These are phyloP conservation scores for Erigeron philadelphicus DNA, from an alignment of 140 eudicot genomes.

Conservation along the genomic window DNA sequence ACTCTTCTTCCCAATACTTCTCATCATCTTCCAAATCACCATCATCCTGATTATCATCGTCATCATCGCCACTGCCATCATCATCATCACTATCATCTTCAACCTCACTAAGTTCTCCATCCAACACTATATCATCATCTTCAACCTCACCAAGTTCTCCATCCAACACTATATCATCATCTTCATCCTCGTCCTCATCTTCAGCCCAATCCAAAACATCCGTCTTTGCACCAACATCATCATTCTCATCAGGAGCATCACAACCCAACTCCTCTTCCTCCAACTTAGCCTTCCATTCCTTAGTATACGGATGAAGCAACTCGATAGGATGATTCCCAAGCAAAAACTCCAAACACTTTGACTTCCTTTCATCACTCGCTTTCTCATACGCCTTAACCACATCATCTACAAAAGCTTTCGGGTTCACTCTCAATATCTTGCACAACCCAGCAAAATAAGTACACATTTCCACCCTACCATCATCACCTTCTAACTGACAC, in stretches of 20 bases:
- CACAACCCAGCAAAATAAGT: slow-evolving; percentile 85
- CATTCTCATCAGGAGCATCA: slow-evolving; percentile 90
- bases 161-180: slow-evolving; percentile 43
- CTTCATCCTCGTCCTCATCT: slow-evolving; percentile 43
- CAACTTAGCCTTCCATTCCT: slow-evolving; percentile 90
- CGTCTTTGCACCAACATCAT: slow-evolving; percentile 24
- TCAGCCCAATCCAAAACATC: slow-evolving; percentile 75
- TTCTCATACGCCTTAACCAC: slow-evolving; percentile 83
- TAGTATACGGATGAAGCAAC: slow-evolving; percentile 80
- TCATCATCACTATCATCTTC: slow-evolving; percentile 38
- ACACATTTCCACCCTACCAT: slow-evolving; percentile 69
- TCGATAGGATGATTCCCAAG: slow-evolving; percentile 69
- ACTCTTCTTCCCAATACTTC: slow-evolving; percentile 75
- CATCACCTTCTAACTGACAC: slow-evolving; percentile 69
- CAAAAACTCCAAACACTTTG: slow-evolving; percentile 69
- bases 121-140: slow-evolving; percentile 41
- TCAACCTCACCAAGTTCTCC: slow-evolving; percentile 39
- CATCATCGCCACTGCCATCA: slow-evolving; percentile 31
- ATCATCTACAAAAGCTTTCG: slow-evolving; percentile 87
- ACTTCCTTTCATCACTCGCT: slow-evolving; percentile 72
- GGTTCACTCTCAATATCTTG: slow-evolving; percentile 64
- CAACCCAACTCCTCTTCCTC: slow-evolving; percentile 94
- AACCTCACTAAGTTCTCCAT: slow-evolving; percentile 38
- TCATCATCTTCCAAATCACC: slow-evolving; percentile 53
- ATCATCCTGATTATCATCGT: slow-evolving; percentile 34